Conservation (phyloP, 2,329 filamentous ascomycete species). For the Penicillium sp. region DNA sequence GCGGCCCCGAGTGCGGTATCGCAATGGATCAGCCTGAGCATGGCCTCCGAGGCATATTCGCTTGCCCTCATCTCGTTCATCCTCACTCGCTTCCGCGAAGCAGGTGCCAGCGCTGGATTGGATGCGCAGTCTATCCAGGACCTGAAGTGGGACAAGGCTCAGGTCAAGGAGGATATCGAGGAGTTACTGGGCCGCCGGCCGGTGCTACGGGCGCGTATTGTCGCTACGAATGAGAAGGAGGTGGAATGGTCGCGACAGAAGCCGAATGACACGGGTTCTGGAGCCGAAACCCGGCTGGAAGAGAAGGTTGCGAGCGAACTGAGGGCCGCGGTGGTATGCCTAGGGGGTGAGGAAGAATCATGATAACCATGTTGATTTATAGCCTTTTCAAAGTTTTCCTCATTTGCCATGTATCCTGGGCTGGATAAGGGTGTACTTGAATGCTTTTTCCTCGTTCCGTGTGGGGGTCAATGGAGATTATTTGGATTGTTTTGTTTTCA, state of each 20-base stretch:
- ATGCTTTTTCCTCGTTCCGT: no score
- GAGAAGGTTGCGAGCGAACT: constrained; percentile 73
- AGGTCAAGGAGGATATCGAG: constrained; percentile 79
- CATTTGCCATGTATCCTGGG: constrained; percentile 13
- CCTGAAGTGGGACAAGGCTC: constrained; percentile 72
- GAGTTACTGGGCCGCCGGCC: constrained; percentile 73
- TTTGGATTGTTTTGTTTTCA: no score
- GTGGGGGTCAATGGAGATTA: no score
- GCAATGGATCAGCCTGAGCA: constrained; percentile 69
- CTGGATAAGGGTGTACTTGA: not conserved
- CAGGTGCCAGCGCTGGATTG: constrained; percentile 64
- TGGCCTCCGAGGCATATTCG: constrained; percentile 76
- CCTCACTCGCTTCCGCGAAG: constrained; percentile 64
- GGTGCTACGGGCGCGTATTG: constrained; percentile 69
- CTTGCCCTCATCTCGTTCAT: constrained; percentile 75
- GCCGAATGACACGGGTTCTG: constrained; percentile 42
- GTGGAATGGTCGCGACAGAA: constrained; percentile 58
- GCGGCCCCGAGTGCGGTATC: constrained; percentile 47
- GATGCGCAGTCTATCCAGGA: constrained; percentile 65
- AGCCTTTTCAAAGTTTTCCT: constrained; percentile 15
- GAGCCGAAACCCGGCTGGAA: constrained; percentile 68
- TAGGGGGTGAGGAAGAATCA: constrained; percentile 42
- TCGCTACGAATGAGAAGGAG: constrained; percentile 73
- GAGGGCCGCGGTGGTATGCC: constrained; percentile 53
- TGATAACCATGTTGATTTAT: constrained; percentile 23